Percentiles rank a stretch among this genome's conserved stretches.
phyloP scores from a whole-genome alignment of 2,329 filamentous ascomycete genomes.

The Fonsecaea multimorphosa region DNA sequence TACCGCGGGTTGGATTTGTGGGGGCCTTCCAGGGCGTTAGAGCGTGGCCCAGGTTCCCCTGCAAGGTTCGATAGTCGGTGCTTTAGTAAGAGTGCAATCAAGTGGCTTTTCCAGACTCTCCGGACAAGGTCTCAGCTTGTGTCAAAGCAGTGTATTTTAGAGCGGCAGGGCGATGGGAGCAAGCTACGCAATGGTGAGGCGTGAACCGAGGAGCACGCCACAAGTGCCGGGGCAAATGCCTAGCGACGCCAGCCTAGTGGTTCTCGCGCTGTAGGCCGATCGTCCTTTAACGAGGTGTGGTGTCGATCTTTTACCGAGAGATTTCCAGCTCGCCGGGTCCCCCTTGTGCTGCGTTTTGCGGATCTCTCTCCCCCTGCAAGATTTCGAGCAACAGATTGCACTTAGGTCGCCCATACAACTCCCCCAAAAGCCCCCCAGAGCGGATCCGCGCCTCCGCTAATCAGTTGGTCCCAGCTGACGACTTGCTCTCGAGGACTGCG shows the following conservation, averaged over 20 bases:
- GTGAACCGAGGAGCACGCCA: conserved; percentile 11
- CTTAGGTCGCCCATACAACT: background rate
- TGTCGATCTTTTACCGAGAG: conserved; percentile 18
- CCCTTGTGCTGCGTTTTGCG: conserved; percentile 1
- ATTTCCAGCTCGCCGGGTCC: conserved; percentile 12
- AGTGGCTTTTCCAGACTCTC: conserved; percentile 1
- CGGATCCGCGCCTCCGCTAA: background rate
- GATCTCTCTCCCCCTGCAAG: background rate
- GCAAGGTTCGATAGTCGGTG: conserved; percentile 5
- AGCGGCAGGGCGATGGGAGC: too few relatives aligned
- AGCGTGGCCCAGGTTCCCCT: background rate
- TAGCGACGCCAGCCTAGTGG: conserved; percentile 1
- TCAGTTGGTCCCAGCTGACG: background rate
- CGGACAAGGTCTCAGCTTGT: background rate
- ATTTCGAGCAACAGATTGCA: background rate
- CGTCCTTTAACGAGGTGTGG: conserved; percentile 10
- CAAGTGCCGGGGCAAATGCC: conserved; percentile 2
- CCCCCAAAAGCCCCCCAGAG: background rate
- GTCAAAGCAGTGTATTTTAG: too few relatives aligned
- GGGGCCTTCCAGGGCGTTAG: background rate
- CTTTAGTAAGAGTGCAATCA: background rate
- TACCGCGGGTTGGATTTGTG: background rate
- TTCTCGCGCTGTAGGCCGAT: conserved; percentile 2
- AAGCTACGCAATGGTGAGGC: background rate
- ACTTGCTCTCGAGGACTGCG: background rate